A percentile compares a stretch with the other conserved stretches of the same genome.
phyloP scores from a whole-genome alignment of 192 early-diverging fungal species.

The Coemansia sp. region DNA sequence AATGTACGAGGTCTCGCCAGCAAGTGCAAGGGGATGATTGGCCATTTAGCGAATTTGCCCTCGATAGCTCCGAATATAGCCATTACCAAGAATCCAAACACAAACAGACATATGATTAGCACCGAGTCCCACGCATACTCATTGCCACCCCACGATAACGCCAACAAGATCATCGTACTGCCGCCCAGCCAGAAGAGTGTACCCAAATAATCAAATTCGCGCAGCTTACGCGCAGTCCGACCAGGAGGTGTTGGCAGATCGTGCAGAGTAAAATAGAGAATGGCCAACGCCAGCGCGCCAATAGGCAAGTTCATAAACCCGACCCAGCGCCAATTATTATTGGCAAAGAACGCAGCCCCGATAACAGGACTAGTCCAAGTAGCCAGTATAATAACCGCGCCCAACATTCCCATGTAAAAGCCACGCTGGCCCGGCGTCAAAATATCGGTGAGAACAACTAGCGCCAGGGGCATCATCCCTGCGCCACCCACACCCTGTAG shows the following conservation, averaged over 20 bases:
- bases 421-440: slow-evolving; percentile 67
- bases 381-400: slow-evolving; percentile 62
- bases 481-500: slow-evolving; percentile 76
- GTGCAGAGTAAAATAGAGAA: slow-evolving; percentile 61
- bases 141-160: slow-evolving; percentile 64
- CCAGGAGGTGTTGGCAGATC: slow-evolving; percentile 57
- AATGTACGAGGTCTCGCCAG: slow-evolving; percentile 35
- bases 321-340: slow-evolving; percentile 65
- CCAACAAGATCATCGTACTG: slow-evolving; percentile 60
- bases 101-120: slow-evolving; percentile 55
- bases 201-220: slow-evolving; percentile 63
- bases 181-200: slow-evolving; percentile 58
- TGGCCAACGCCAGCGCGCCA: slow-evolving; percentile 56
- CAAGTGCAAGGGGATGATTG: slow-evolving; percentile 59
- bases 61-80: slow-evolving; percentile 60
- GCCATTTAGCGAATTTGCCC: slow-evolving; percentile 64
- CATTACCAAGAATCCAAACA: slow-evolving; percentile 40
- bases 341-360: slow-evolving; percentile 67
- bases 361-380: slow-evolving; percentile 71
- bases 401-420: slow-evolving; percentile 68
- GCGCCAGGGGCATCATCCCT: slow-evolving; percentile 64
- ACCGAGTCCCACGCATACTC: slow-evolving; percentile 58
- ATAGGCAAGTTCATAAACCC: slow-evolving; percentile 82
- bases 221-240: slow-evolving; percentile 33
- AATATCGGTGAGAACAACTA: slow-evolving; percentile 79